Evolutionary conservation across 306 rosid genomes (phyloP).

Genomic region (Castanea mollissima): DNA sequence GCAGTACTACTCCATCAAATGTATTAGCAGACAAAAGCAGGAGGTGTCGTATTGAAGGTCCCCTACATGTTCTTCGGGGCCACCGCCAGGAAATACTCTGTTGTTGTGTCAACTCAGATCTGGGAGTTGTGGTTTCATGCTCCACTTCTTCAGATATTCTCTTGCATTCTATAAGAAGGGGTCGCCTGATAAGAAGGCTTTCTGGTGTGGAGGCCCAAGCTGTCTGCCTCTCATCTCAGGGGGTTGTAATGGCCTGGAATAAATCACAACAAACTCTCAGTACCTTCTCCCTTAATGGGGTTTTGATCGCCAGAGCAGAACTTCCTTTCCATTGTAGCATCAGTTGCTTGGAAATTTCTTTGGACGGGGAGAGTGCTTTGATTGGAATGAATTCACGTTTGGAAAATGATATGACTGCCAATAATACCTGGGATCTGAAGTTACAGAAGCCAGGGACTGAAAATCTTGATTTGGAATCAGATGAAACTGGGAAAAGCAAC

Average conservation of each 20-base stretch:
- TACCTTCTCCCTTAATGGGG: conserved; percentile 83
- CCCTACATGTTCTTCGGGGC: conserved; percentile 82
- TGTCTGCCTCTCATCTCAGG: conserved; percentile 83
- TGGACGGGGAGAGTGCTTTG: conserved; percentile 80
- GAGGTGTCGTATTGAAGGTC: conserved; percentile 82
- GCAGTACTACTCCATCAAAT: conserved; percentile 49
- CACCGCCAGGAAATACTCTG: conserved; percentile 75
- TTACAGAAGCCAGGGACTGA: conserved; percentile 33
- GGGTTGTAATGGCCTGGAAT: conserved; percentile 84
- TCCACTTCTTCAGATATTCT: conserved; percentile 76
- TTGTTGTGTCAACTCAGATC: conserved; percentile 91
- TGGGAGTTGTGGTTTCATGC: conserved; percentile 88
- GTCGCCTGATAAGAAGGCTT: conserved; percentile 75
- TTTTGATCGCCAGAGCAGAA: conserved; percentile 56
- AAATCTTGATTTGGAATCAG: conserved; percentile 37
- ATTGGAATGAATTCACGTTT: conserved; percentile 58
- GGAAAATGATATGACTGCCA: conserved; percentile 35
- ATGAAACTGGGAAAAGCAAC: conserved; percentile 41
- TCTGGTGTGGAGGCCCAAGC: conserved; percentile 75
- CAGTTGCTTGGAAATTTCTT: conserved; percentile 88
- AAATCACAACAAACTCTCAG: conserved; percentile 58
- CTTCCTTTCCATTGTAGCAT: conserved; percentile 56
- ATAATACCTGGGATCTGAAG: conserved; percentile 48
- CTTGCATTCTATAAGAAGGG: conserved; percentile 78
- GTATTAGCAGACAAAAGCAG: conserved; percentile 56